Conservation (phyloP, 2,329 filamentous ascomycete genomes). For the Waltergamsia citrina region DNA sequence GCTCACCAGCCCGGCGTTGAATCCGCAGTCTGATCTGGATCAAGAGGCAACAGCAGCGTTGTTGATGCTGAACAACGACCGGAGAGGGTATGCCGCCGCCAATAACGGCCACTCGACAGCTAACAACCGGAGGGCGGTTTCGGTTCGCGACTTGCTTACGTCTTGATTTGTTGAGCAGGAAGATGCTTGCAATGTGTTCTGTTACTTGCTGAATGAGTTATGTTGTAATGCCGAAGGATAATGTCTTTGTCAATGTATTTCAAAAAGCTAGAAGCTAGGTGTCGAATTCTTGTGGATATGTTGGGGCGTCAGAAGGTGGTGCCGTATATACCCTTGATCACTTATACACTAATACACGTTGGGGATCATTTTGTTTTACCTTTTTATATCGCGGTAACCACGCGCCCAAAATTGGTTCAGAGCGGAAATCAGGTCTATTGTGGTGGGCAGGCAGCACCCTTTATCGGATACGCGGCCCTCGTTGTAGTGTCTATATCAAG, state of each 20-base stretch:
- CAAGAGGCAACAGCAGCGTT: constrained; percentile 80
- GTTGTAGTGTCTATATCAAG: no score
- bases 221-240: neutral
- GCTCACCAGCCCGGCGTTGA: constrained; percentile 48
- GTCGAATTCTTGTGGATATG: no score
- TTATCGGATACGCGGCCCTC: no score
- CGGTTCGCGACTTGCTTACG: constrained; percentile 44
- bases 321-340: no score
- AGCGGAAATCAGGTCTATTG: neutral
- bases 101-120: no score
- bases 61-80: constrained; percentile 78
- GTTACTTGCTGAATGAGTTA: neutral
- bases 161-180: constrained; percentile 23
- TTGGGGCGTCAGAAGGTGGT: no score
- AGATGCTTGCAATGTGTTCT: neutral
- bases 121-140: constrained; percentile 34
- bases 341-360: no score
- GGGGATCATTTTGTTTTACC: no score
- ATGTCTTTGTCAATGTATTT: neutral
- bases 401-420: no score
- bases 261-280: no score
- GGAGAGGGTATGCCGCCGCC: constrained; percentile 36
- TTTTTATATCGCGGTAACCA: no score
- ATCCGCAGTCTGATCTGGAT: constrained; percentile 48
- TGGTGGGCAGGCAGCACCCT: no score